Conservation (phyloP, 176 grass and related monocot genomes). For the barley (Hordeum vulgare) region MorexV3_pseudomolecules_assembly NC_058524.1:575187064-575187563, state of each 20-base stretch:
- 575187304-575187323: slow-evolving; percentile 33
- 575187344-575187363: slow-evolving; percentile 39
- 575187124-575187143: slow-evolving; percentile 49
- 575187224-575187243: slow-evolving; percentile 10
- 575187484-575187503: slow-evolving; percentile 29
- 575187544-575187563: slow-evolving; percentile 41
- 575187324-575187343: slow-evolving; percentile 35
- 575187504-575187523: slow-evolving; percentile 24
- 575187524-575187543: slow-evolving; percentile 28
- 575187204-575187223: slow-evolving; percentile 38
- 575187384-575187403: slow-evolving; percentile 31
- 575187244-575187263: slow-evolving; percentile 48
- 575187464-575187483: slow-evolving; percentile 30
- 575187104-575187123: slow-evolving; percentile 42
- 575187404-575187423: slow-evolving; percentile 48
- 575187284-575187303: slow-evolving; percentile 6
- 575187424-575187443: slow-evolving; percentile 28
- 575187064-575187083: slow-evolving; percentile 34
- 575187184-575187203: slow-evolving; percentile 53
- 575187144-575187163: slow-evolving; percentile 29
- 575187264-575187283: slow-evolving; percentile 40
- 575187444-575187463: neutral
- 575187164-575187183: slow-evolving; percentile 30
- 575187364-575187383: slow-evolving; percentile 13
- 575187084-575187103: slow-evolving; percentile 22